Percentiles rank a stretch among this genome's conserved stretches.
Conservation (phyloP, 805 yeast species). For the Yamadazyma olivae region DNA sequence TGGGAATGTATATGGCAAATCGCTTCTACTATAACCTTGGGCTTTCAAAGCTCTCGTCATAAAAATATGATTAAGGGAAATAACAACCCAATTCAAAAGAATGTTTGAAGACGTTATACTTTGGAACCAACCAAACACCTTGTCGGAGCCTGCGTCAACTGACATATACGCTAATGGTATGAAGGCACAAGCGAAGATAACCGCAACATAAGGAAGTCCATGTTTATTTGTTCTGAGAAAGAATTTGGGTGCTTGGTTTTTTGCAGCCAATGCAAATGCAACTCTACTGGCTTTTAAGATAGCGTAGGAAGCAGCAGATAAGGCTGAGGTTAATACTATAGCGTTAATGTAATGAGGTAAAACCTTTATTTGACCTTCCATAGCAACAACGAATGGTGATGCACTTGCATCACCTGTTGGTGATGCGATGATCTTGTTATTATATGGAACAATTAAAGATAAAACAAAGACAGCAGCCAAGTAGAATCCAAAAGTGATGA, state of each 20-base stretch:
- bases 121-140: constrained; percentile 69
- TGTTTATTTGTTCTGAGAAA: constrained; percentile 29
- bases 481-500: constrained; percentile 27
- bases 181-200: constrained; percentile 21
- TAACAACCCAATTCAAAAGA: constrained; percentile 55
- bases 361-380: constrained; percentile 30
- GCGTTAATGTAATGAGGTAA: constrained; percentile 38
- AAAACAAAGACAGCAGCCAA: constrained; percentile 27
- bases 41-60: constrained; percentile 42
- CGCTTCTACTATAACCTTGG: constrained; percentile 16
- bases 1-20: constrained; percentile 23
- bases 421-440: constrained; percentile 22
- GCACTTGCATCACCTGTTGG: constrained; percentile 27
- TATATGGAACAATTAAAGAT: constrained; percentile 30
- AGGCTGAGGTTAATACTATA: constrained; percentile 37
- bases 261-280: constrained; percentile 34
- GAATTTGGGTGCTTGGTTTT: constrained; percentile 35
- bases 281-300: constrained; percentile 28
- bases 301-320: constrained; percentile 33
- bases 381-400: constrained; percentile 41
- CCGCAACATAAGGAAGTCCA: constrained; percentile 33
- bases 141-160: constrained; percentile 52
- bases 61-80: constrained; percentile 56
- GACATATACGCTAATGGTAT: constrained; percentile 33
- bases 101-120: constrained; percentile 69